phyloP scores from a whole-genome alignment of 495 filamentous ascomycete species.

The Penicillium parvum region DNA sequence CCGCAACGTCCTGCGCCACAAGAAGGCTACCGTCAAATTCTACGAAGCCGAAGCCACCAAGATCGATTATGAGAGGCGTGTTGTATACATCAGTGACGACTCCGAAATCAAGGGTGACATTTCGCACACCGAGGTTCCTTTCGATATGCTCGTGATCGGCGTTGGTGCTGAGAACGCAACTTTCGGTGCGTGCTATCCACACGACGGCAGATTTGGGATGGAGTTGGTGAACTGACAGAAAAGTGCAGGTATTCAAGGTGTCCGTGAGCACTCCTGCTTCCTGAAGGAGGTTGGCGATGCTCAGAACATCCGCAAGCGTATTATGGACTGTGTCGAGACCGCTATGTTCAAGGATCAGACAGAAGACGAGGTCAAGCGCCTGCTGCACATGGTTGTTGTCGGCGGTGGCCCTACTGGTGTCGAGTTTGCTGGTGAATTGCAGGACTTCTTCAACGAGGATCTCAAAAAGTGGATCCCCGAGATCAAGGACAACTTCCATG shows the following conservation, averaged over 20 bases:
- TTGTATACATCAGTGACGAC: conserved; percentile 83
- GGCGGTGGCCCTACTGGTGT: conserved; percentile 97
- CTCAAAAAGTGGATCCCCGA: conserved; percentile 97
- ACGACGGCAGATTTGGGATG: neutral
- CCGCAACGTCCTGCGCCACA: conserved; percentile 87
- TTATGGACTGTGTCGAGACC: conserved; percentile 99
- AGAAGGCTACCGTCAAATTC: conserved; percentile 86
- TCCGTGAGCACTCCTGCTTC: conserved; percentile 94
- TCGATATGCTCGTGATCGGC: conserved; percentile 96
- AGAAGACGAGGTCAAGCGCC: conserved; percentile 83
- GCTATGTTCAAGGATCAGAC: conserved; percentile 97
- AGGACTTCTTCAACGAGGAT: conserved; percentile 98
- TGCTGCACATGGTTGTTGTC: conserved; percentile 98
- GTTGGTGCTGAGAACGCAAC: conserved; percentile 98
- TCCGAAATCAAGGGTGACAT: conserved; percentile 88
- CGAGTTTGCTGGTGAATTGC: conserved; percentile 95
- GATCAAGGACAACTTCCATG: conserved; percentile 88
- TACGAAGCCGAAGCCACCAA: conserved; percentile 98
- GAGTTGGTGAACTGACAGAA: conserved; percentile 7
- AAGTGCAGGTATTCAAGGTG: conserved; percentile 75
- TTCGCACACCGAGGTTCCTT: conserved; percentile 81
- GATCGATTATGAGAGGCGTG: conserved; percentile 87
- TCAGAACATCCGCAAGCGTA: conserved; percentile 90
- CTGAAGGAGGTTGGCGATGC: conserved; percentile 96
- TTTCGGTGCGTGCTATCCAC: conserved; percentile 59